A percentile compares a stretch with the other conserved stretches of the same genome.
These are phyloP conservation scores for Starmerella cellae DNA, from an alignment of 805 yeast species.

Conservation along the genomic window DNA sequence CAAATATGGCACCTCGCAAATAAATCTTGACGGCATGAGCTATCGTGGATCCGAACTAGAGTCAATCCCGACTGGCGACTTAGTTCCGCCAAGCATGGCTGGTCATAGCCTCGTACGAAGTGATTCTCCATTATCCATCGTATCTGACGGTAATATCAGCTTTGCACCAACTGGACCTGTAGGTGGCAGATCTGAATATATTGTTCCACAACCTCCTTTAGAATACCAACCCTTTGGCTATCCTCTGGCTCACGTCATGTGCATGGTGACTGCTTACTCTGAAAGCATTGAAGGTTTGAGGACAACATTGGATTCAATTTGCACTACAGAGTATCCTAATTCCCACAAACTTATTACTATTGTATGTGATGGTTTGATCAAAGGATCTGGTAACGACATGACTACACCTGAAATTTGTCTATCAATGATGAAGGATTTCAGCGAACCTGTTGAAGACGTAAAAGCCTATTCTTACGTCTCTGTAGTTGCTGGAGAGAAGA, in stretches of 20 bases:
- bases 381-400: conserved; percentile 81
- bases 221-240: conserved; percentile 76
- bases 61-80: conserved; percentile 9
- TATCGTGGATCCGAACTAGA: conserved; percentile 23
- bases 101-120: conserved; percentile 4
- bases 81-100: conserved; percentile 13
- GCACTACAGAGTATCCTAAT: conserved; percentile 92
- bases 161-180: conserved; percentile 20
- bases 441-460: conserved; percentile 60
- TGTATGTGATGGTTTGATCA: conserved; percentile 86
- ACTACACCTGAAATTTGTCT: conserved; percentile 85
- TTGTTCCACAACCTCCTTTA: conserved; percentile 82
- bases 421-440: conserved; percentile 72
- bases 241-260: conserved; percentile 62
- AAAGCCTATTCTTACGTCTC: conserved; percentile 81
- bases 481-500: conserved; percentile 83
- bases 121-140: conserved; percentile 7
- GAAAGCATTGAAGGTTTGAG: conserved; percentile 81
- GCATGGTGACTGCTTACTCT: conserved; percentile 84
- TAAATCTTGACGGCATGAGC: conserved; percentile 18
- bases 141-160: not conserved
- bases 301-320: conserved; percentile 78
- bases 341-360: conserved; percentile 79
- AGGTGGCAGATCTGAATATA: conserved; percentile 38
- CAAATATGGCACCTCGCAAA: conserved; percentile 11